Conservation (phyloP, 1,284 basidiomycete genomes). For the Heterobasidion occidentale region DNA sequence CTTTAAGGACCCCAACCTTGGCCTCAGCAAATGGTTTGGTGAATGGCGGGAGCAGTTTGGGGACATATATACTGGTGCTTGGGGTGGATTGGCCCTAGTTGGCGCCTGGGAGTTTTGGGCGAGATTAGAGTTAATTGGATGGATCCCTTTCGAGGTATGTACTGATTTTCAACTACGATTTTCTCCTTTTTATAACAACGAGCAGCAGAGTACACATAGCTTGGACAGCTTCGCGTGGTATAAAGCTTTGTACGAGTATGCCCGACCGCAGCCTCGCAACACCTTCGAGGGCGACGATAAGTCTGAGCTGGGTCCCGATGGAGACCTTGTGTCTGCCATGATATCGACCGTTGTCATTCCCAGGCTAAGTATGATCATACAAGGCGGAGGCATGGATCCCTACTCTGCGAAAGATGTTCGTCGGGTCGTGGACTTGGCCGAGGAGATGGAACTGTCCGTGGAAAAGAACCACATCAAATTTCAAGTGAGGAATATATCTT, state of each 20-base stretch:
- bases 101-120: slow-evolving; percentile 97
- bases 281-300: slow-evolving; percentile 38
- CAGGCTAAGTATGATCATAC: slow-evolving; percentile 60
- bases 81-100: slow-evolving; percentile 84
- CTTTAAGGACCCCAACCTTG: slow-evolving; percentile 76
- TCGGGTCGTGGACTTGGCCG: slow-evolving; percentile 64
- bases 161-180: not conserved
- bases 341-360: slow-evolving; percentile 80
- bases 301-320: slow-evolving; percentile 68
- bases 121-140: slow-evolving; percentile 77
- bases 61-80: slow-evolving; percentile 84
- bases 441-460: slow-evolving; percentile 78
- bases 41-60: slow-evolving; percentile 72
- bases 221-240: slow-evolving; percentile 86
- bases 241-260: slow-evolving; percentile 70
- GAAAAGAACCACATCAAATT: slow-evolving; percentile 60
- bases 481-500: slow-evolving; percentile 42
- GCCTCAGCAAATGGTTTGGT: slow-evolving; percentile 65
- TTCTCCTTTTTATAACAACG: slow-evolving; percentile 10
- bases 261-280: slow-evolving; percentile 35
- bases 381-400: slow-evolving; percentile 73
- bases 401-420: slow-evolving; percentile 68
- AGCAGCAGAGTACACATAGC: slow-evolving; percentile 40
- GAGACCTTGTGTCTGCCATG: slow-evolving; percentile 85
- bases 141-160: slow-evolving; percentile 81